phyloP scores from a whole-genome alignment of 441 rosid genomes.

The Erodium moschatum region DNA sequence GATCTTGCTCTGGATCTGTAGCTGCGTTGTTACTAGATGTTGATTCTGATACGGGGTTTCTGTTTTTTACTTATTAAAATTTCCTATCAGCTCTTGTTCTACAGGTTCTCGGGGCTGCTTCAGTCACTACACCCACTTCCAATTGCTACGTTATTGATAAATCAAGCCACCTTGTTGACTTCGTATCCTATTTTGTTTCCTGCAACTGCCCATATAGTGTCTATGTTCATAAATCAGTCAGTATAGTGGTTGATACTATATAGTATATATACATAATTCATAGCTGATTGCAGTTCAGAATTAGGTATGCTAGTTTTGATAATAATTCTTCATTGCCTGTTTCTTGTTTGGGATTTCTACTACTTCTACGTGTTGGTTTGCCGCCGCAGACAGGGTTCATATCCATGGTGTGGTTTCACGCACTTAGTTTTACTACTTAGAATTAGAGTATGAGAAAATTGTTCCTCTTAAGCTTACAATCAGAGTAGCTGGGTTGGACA shows the following conservation, averaged over 20 bases:
- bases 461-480: conserved; percentile 37
- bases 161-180: conserved; percentile 79
- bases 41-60: not conserved
- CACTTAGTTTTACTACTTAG: not conserved
- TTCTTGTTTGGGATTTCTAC: not conserved
- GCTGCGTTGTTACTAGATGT: not conserved
- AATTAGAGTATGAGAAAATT: not conserved
- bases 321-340: not conserved
- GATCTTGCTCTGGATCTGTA: not conserved
- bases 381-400: not conserved
- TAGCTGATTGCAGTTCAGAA: not conserved
- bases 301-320: not conserved
- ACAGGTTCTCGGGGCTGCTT: conserved; percentile 30
- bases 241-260: not conserved
- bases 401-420: not conserved
- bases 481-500: conserved; percentile 75
- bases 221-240: not conserved
- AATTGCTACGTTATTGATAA: conserved; percentile 76
- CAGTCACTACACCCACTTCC: conserved; percentile 55
- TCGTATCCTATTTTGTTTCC: conserved; percentile 54
- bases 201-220: not conserved
- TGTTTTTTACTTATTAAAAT: not conserved
- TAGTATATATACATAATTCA: not conserved
- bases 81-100: conserved; percentile 35
- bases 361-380: not conserved